Evolutionary conservation across 2,329 filamentous ascomycete species (phyloP).

Genomic region (Colletotrichum higginsianum): DNA sequence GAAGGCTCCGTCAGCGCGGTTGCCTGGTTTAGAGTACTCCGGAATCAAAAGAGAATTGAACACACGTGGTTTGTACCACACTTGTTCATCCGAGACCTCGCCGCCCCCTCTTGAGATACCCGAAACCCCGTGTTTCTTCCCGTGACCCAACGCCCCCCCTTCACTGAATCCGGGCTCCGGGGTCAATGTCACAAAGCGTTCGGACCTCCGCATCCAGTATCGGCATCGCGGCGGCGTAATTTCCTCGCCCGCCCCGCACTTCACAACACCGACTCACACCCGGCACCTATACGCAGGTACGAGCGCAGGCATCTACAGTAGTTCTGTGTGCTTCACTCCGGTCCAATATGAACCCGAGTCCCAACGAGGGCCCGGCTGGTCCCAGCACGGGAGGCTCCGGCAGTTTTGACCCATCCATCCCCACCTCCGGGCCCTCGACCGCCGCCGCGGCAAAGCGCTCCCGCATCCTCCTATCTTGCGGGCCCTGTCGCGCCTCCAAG

Average conservation of each 20-base stretch:
- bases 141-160: not conserved
- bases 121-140: not conserved
- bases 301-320: no score
- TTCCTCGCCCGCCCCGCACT: not conserved
- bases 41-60: conserved; percentile 9
- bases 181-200: not conserved
- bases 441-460: conserved; percentile 57
- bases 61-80: not conserved
- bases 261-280: not conserved
- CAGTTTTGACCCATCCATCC: not conserved
- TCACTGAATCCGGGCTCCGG: not conserved
- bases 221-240: not conserved
- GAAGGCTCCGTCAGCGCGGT: conserved; percentile 29
- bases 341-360: not conserved
- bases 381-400: conserved; percentile 8
- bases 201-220: not conserved
- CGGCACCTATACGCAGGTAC: no score
- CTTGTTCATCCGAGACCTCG: not conserved
- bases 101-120: not conserved
- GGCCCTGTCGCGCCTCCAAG: conserved; percentile 67
- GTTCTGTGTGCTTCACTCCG: not conserved
- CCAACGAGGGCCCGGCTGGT: conserved; percentile 1
- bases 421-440: not conserved
- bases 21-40: conserved; percentile 18
- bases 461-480: conserved; percentile 67